phyloP scores from a whole-genome alignment of 352 stramenopile species.

The Globisporangium parvum region DNA sequence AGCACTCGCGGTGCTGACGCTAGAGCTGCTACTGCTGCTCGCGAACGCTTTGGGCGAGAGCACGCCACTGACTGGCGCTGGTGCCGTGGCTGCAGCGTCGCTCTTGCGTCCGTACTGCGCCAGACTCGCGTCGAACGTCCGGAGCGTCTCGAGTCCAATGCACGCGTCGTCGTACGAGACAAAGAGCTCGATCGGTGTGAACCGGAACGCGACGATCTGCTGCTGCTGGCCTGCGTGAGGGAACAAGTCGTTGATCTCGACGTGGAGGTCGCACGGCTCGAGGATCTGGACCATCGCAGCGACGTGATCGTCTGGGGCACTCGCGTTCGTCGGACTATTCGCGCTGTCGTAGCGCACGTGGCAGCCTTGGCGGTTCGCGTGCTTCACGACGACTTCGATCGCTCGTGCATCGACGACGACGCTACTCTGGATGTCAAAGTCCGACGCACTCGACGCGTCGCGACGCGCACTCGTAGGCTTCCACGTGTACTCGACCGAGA shows the following conservation, averaged over 20 bases:
- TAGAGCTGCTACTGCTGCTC: neutral
- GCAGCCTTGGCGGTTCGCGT: slow-evolving; percentile 62
- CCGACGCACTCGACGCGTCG: slow-evolving; percentile 13
- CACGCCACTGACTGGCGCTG: neutral
- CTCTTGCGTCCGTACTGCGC: slow-evolving; percentile 15
- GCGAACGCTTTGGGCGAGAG: slow-evolving; percentile 16
- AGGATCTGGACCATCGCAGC: slow-evolving; percentile 62
- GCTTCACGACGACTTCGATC: slow-evolving; percentile 59
- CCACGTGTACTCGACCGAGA: slow-evolving; percentile 46
- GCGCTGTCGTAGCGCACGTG: slow-evolving; percentile 25
- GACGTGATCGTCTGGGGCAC: slow-evolving; percentile 19
- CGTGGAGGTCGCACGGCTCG: slow-evolving; percentile 63
- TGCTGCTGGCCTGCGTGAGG: slow-evolving; percentile 58
- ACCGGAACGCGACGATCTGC: slow-evolving; percentile 63
- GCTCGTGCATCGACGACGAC: slow-evolving; percentile 47
- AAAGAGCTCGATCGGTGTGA: slow-evolving; percentile 77
- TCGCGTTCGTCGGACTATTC: no score
- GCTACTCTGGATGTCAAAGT: slow-evolving; percentile 71
- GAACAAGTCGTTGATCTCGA: slow-evolving; percentile 66
- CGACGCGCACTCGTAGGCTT: slow-evolving; percentile 23
- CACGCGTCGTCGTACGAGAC: slow-evolving; percentile 74
- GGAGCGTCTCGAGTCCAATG: slow-evolving; percentile 45
- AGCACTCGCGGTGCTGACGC: no score
- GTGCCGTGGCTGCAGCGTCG: slow-evolving; percentile 1
- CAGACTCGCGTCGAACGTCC: slow-evolving; percentile 27